Percentiles rank a stretch among this genome's conserved stretches.
phyloP scores from a whole-genome alignment of 225 moss, liverwort and hornwort species.

The Takakia lepidozioides region DNA sequence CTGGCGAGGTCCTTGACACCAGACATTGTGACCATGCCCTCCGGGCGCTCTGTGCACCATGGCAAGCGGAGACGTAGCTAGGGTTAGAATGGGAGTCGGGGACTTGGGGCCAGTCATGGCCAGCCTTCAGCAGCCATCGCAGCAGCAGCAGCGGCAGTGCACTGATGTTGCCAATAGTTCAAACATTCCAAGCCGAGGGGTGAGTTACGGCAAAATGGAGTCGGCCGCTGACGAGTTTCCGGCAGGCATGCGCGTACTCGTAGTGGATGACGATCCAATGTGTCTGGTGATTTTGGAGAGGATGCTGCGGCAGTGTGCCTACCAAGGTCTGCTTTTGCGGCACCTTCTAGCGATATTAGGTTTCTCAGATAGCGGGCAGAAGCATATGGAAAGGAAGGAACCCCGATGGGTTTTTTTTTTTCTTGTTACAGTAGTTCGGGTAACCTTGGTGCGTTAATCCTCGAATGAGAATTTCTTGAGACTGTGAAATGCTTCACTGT shows the following conservation, averaged over 20 bases:
- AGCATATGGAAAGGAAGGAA: too few relatives aligned
- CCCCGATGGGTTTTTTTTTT: too few relatives aligned
- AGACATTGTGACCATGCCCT: too few relatives aligned
- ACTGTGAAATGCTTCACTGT: too few relatives aligned
- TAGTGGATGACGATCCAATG: conserved; percentile 63
- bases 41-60: conserved; percentile 11
- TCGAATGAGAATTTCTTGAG: too few relatives aligned
- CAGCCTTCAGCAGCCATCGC: conserved; percentile 18
- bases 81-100: conserved; percentile 24
- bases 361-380: too few relatives aligned
- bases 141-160: conserved; percentile 7
- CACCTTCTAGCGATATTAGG: too few relatives aligned
- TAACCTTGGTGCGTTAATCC: too few relatives aligned
- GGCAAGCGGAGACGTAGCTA: conserved; percentile 30
- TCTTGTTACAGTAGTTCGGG: too few relatives aligned
- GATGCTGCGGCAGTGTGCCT: conserved; percentile 47
- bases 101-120: conserved; percentile 25
- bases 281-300: conserved; percentile 44
- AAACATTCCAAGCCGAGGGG: conserved; percentile 12
- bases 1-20: too few relatives aligned
- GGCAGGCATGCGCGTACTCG: conserved; percentile 55
- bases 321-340: conserved; percentile 30
- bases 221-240: conserved; percentile 42
- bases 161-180: conserved; percentile 34
- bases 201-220: conserved; percentile 28